phyloP scores from a whole-genome alignment of 305 asterid species.

The Fraxinus floribunda region DNA sequence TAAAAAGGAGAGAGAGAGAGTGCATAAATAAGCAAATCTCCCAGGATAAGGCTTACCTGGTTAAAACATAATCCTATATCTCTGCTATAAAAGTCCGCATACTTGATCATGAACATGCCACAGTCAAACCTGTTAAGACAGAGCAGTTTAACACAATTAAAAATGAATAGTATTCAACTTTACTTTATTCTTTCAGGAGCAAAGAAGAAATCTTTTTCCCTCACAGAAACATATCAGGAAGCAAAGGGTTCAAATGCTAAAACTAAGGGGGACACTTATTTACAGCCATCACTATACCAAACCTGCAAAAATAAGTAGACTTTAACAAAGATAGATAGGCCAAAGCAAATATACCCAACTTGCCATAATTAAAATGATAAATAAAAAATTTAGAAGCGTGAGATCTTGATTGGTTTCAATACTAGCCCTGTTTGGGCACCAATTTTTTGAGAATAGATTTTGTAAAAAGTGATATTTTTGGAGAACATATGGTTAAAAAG shows the following conservation, averaged over 20 bases:
- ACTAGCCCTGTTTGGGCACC: not conserved
- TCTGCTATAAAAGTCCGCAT: constrained; percentile 90
- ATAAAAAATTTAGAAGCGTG: not conserved
- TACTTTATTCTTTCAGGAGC: not conserved
- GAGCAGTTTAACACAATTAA: constrained; percentile 9
- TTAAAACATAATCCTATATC: constrained; percentile 66
- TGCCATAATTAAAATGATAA: not conserved
- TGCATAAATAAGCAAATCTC: not conserved
- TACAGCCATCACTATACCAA: not conserved
- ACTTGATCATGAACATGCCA: constrained; percentile 95
- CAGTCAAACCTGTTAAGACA: constrained; percentile 70
- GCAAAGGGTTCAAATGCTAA: not conserved
- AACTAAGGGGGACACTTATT: not conserved
- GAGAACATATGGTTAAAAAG: not conserved
- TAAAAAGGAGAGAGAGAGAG: not conserved
- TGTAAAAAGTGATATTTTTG: not conserved
- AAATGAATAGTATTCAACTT: constrained; percentile 2
- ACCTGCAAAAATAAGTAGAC: not conserved
- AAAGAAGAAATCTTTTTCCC: not conserved
- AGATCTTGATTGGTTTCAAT: not conserved
- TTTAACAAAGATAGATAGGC: not conserved
- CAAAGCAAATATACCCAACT: not conserved
- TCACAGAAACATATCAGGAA: constrained; percentile 7
- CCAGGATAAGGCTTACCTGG: constrained; percentile 53
- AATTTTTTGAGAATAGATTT: not conserved